Base-by-base conservation (phyloP, 129 eudicot genomes). In the Smallanthus sonchifolius region DNA sequence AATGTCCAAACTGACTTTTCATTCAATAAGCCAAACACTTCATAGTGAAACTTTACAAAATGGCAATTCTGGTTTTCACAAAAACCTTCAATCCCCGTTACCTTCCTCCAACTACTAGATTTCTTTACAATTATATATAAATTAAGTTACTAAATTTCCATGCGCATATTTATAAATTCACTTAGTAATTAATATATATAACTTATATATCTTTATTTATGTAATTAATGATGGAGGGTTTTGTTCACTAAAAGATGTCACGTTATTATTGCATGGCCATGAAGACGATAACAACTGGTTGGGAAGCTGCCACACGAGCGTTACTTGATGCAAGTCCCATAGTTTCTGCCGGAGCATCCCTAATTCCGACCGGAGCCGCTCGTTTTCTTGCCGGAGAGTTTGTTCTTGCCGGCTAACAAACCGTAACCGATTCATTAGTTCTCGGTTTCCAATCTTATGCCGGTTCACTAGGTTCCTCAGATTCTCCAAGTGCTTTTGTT, bases 401-500 rank as follows among this genome's bases (percentile, higher is more conserved):
- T 77, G 90, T 76, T 42, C 80, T 16, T 87, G 88, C 30, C 81
- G 80, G 11, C 65, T 72, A 0, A 84, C 42, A 5, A 86, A 55
- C 28, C 88, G 83, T 57, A 92, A 49, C 84, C 82, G 87, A 91
- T 92, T 89, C 87, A 60, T 70, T 67, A 80, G 40, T 11, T 89
- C 98, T 44, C 87, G 86, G 82, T 87, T 92, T 75, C 43, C 89
- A 0, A 77, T 5, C 48, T 77, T 79, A 45, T 85, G 73, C 82
- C 84, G 83, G 87, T 81, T 87, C 83, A 72, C 84, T 48, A 84
- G 82, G 68, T 81, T 81, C 85, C 89, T 84, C 69, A 92, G 32
- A 76, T 87, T 87, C 77, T 92, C 98, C 83, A 92, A 42, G 83
- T 89, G 96, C 76, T 66, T 86, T 84, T 89, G 91, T 84, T 92